Conservation (phyloP, 108 stramenopile genomes). For the Epithemia pelagica region DNA sequence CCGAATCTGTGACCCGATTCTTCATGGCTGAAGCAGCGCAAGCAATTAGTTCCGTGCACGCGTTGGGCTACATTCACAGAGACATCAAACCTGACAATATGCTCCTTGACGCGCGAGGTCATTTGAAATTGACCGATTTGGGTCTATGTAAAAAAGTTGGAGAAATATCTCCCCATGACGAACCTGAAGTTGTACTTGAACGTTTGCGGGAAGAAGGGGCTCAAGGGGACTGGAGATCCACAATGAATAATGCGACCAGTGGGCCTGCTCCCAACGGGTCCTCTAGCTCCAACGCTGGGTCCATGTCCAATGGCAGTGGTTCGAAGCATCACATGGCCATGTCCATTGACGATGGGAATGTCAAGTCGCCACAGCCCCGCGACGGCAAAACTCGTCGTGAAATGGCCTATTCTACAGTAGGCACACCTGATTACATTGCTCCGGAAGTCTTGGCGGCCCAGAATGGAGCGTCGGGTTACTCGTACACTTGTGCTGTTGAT, state of each 20-base stretch:
- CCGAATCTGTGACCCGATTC: constrained; percentile 85
- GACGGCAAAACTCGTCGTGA: constrained; percentile 78
- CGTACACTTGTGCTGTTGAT: constrained; percentile 96
- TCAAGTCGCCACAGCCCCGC: constrained; percentile 17
- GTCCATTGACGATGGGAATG: constrained; percentile 71
- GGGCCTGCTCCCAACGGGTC: constrained; percentile 15
- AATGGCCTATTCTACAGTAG: constrained; percentile 97
- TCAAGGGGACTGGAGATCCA: not conserved
- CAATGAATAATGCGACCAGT: constrained; percentile 12
- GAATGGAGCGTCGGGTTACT: constrained; percentile 86
- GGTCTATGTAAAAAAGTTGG: constrained; percentile 98
- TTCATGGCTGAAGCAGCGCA: constrained; percentile 99
- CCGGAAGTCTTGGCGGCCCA: constrained; percentile 96
- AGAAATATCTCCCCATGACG: constrained; percentile 73
- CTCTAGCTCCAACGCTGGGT: constrained; percentile 11
- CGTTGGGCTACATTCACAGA: constrained; percentile 96
- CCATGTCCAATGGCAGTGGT: constrained; percentile 27
- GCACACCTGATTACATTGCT: constrained; percentile 99
- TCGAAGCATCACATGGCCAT: constrained; percentile 67
- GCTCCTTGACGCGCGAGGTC: constrained; percentile 95
- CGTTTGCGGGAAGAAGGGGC: constrained; percentile 53
- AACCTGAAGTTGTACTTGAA: constrained; percentile 79
- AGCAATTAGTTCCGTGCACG: constrained; percentile 91
- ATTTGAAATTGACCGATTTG: constrained; percentile 98
- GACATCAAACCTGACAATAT: constrained; percentile 98